Evolutionary conservation across 2,329 filamentous ascomycete genomes (phyloP).

Genomic region (Raffaelea ambrosiae): DNA sequence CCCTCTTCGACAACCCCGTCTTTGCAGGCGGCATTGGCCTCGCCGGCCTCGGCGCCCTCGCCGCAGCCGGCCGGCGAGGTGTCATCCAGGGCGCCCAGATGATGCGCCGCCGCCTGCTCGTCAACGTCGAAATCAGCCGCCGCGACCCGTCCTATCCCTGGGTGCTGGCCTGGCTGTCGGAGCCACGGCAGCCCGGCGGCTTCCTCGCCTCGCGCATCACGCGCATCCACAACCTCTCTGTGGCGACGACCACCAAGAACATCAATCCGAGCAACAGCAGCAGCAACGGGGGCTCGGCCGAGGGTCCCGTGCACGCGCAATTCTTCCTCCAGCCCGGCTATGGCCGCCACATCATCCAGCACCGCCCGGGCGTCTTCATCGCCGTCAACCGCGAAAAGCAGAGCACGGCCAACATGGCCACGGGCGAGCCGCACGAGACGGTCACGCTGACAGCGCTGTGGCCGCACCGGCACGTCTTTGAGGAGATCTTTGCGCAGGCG

Average conservation of each 20-base stretch:
- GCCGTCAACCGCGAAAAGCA: constrained; percentile 81
- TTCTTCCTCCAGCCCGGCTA: constrained; percentile 89
- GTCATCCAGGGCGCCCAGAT: constrained; percentile 63
- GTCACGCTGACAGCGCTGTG: constrained; percentile 89
- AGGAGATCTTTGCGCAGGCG: constrained; percentile 81
- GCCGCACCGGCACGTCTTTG: constrained; percentile 79
- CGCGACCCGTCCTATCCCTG: constrained; percentile 90
- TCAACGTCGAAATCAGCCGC: constrained; percentile 92
- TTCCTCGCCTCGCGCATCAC: constrained; percentile 51
- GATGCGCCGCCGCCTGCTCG: constrained; percentile 75
- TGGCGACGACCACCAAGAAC: constrained; percentile 40
- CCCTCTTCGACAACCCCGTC: constrained; percentile 54
- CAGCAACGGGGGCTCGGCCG: constrained; percentile 39
- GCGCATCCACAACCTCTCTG: constrained; percentile 51
- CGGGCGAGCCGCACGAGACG: constrained; percentile 88
- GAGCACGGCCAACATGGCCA: constrained; percentile 68
- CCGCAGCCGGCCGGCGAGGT: constrained; percentile 73
- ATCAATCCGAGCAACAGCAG: constrained; percentile 48
- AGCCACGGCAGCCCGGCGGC: constrained; percentile 59
- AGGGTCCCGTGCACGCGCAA: constrained; percentile 64
- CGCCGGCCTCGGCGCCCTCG: constrained; percentile 73
- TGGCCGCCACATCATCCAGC: constrained; percentile 79
- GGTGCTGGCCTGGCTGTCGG: constrained; percentile 90
- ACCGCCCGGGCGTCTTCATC: constrained; percentile 72
- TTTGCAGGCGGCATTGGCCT: constrained; percentile 77